Conservation (phyloP, 345 rosid species). For the Salix caprea region DNA sequence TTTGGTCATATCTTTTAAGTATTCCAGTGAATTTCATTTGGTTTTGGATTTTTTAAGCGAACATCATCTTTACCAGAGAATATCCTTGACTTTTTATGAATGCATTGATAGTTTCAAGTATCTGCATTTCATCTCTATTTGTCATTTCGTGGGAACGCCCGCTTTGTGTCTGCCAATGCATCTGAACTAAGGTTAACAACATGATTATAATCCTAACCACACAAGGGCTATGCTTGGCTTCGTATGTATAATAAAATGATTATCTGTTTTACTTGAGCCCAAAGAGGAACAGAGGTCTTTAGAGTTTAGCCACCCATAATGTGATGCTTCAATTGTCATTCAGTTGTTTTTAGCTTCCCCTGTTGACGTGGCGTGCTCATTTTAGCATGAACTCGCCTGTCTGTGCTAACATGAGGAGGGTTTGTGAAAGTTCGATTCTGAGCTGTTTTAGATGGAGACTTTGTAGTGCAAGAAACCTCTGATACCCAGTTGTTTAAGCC, state of each 20-base stretch:
- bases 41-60: background rate
- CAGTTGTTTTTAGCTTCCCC: background rate
- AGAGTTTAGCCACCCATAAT: too few relatives aligned
- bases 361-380: background rate
- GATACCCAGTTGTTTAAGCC: background rate
- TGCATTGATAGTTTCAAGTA: background rate
- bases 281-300: background rate
- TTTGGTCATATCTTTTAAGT: background rate
- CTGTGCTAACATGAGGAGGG: background rate
- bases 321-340: background rate
- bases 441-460: background rate
- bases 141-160: too few relatives aligned
- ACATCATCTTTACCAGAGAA: background rate
- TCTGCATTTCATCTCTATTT: background rate
- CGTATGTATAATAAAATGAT: background rate
- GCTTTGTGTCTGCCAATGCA: background rate
- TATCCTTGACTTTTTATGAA: background rate
- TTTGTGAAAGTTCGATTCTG: background rate
- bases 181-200: background rate
- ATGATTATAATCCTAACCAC: background rate
- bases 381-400: background rate
- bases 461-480: background rate
- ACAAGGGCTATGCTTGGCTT: background rate
- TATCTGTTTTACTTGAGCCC: background rate
- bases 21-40: background rate